phyloP scores from a whole-genome alignment of 2,329 filamentous ascomycete genomes.

The Ophiostoma quercus region DNA sequence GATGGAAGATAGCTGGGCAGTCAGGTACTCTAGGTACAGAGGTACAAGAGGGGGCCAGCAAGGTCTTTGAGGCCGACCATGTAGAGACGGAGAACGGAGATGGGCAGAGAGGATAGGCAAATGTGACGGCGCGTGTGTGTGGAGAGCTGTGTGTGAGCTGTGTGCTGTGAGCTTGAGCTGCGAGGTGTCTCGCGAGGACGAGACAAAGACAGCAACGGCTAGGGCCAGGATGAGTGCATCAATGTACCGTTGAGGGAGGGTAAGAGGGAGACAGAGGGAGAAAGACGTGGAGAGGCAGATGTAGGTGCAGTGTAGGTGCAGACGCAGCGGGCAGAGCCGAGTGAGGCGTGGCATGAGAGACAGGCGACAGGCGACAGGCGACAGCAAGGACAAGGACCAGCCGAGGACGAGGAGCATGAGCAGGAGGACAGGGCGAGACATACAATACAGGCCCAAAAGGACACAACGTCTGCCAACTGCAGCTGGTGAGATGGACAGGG shows the following conservation, averaged over 20 bases:
- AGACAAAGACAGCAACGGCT: conserved; percentile 9
- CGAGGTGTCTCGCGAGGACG: not conserved
- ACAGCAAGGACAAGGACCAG: not conserved
- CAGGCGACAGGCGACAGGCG: not conserved
- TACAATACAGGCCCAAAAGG: not conserved
- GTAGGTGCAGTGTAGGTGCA: not conserved
- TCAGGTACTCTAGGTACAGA: conserved; percentile 5
- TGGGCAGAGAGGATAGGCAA: not conserved
- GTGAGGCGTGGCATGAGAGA: not conserved
- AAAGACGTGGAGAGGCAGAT: not conserved
- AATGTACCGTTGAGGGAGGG: no score
- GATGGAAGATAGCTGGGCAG: not conserved
- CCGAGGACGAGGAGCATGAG: not conserved
- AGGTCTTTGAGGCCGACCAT: not conserved
- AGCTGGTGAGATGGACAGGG: not conserved
- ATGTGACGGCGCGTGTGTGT: not conserved
- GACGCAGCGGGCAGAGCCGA: not conserved
- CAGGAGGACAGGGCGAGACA: conserved; percentile 3
- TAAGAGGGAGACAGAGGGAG: not conserved
- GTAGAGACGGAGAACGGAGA: not conserved
- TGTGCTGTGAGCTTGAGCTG: no score
- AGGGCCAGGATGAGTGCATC: no score
- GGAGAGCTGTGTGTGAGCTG: not conserved
- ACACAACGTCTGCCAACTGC: not conserved
- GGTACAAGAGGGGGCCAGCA: not conserved